phyloP scores from a whole-genome alignment of 2,329 filamentous ascomycete species.

The Xylaria multiplex region DNA sequence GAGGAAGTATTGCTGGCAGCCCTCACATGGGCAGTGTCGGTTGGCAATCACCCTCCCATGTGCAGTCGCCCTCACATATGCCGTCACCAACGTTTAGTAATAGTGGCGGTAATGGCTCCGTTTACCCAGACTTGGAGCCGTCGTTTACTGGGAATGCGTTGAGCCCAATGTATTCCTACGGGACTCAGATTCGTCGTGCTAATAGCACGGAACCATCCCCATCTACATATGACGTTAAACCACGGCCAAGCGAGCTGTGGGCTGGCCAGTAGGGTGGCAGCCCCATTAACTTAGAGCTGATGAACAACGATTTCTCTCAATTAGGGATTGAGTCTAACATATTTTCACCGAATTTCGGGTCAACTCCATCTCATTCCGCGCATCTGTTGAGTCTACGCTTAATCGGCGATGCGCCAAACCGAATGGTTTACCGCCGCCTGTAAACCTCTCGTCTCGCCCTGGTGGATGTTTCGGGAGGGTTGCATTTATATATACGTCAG shows the following conservation, averaged over 20 bases:
- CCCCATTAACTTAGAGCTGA: slow-evolving; percentile 27
- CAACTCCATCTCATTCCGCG: neutral
- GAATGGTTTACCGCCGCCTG: slow-evolving; percentile 12
- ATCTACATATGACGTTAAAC: slow-evolving; percentile 69
- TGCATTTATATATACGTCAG: slow-evolving; percentile 14
- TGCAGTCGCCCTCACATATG: slow-evolving; percentile 63
- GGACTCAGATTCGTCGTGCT: slow-evolving; percentile 71
- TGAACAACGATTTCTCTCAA: slow-evolving; percentile 13
- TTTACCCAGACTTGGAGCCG: slow-evolving; percentile 85
- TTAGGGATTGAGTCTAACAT: neutral
- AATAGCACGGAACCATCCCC: slow-evolving; percentile 75
- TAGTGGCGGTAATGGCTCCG: slow-evolving; percentile 65
- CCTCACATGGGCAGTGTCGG: slow-evolving; percentile 84
- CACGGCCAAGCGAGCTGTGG: slow-evolving; percentile 55
- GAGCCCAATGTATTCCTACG: slow-evolving; percentile 77
- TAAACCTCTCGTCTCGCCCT: slow-evolving; percentile 39
- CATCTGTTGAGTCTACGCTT: neutral
- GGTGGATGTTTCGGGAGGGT: neutral
- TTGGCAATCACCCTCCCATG: slow-evolving; percentile 79
- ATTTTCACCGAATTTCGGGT: neutral
- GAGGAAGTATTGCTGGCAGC: slow-evolving; percentile 79
- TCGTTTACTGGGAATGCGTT: slow-evolving; percentile 68
- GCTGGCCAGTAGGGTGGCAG: slow-evolving; percentile 42
- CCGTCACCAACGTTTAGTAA: slow-evolving; percentile 74
- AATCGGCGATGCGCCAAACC: neutral